Base-by-base conservation (phyloP, 306 rosid species). In the Vigna nakashimae region DNA sequence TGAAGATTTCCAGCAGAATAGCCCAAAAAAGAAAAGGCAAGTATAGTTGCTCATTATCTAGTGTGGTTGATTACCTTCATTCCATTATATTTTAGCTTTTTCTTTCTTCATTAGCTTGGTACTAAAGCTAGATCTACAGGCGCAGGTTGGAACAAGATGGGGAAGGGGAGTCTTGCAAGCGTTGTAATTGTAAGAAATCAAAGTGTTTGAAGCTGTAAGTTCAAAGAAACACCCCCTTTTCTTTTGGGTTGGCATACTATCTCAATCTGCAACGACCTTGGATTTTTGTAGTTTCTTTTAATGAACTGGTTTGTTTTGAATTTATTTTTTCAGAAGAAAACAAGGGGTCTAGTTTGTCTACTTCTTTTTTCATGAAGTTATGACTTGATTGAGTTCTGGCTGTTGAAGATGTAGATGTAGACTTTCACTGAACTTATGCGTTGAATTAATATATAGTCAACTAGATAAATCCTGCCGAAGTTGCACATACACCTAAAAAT, bases 121-220 rank as follows among this genome's bases (percentile, higher is more conserved):
- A 56, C 46, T 49, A 63, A 59, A 56, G 60, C 77, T 74, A 84
- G 55, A 70, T 79, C 77, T 86, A 84, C 96, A 93, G 98, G 82
- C 89, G 91, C 46, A 87, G 79, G 83, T 55, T 76, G 50, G 97
- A 88, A 72, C 82, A 75, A 69, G 75, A 85, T 38, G 91, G 85
- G 74, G 97, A 90, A 78, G 67, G 69, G 12, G 96, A 87, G 80
- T 71, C 93, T 17, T 92, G 97, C 84, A 92, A 90, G 82, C 93
- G 96, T 17, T 94, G 98, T 74, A 90, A 90, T 80, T 94, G 98
- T 82, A 94, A 90, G 88, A 92, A 94, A 75, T 94, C 98, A 1
- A 92, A 89, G 88, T 94, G 98, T 78, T 83, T 94, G 91, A 94
- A 94, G 87, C 96, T 90, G 98, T 94, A 87, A 84, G 92, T 87